Percentiles rank a stretch among this genome's conserved stretches.
Conservation (phyloP, 345 rosid genomes). For the Populus nigra region DNA sequence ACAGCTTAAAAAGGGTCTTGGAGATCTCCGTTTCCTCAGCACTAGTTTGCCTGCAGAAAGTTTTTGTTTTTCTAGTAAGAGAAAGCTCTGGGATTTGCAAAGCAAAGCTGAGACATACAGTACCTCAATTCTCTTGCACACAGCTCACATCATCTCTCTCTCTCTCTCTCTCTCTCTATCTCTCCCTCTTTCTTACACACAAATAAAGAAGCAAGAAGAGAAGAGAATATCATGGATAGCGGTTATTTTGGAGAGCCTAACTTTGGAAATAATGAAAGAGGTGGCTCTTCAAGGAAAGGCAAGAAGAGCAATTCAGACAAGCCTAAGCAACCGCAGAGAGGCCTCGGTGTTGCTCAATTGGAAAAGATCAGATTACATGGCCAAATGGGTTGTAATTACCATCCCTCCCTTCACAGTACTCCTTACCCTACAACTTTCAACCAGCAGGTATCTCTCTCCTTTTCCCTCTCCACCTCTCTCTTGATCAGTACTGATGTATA, state of each 20-base stretch:
- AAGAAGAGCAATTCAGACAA: slow-evolving; percentile 69
- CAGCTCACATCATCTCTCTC: no score
- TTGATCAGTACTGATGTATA: not conserved
- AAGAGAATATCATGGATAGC: slow-evolving; percentile 53
- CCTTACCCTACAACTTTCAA: slow-evolving; percentile 48
- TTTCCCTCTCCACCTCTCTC: not conserved
- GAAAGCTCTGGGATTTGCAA: slow-evolving; percentile 28
- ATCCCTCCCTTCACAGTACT: slow-evolving; percentile 41
- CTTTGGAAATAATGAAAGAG: slow-evolving; percentile 47
- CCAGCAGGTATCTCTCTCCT: slow-evolving; percentile 57
- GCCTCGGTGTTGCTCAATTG: slow-evolving; percentile 95
- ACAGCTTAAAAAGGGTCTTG: slow-evolving; percentile 40
- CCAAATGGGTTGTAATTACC: slow-evolving; percentile 40
- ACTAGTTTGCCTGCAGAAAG: slow-evolving; percentile 4
- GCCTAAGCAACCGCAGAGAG: slow-evolving; percentile 94
- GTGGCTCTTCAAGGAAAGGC: slow-evolving; percentile 63
- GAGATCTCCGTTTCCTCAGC: slow-evolving; percentile 51
- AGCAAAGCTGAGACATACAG: not conserved
- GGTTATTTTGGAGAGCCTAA: slow-evolving; percentile 71
- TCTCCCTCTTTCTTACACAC: not conserved
- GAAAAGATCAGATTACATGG: slow-evolving; percentile 83
- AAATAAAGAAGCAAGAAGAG: not conserved
- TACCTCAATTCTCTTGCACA: no score
- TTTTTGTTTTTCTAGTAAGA: slow-evolving; percentile 13
- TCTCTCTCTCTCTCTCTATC: no score